These are phyloP conservation scores for Mycena albidolilacea DNA, from an alignment of 768 basidiomycete genomes.

Conservation along the genomic window DNA sequence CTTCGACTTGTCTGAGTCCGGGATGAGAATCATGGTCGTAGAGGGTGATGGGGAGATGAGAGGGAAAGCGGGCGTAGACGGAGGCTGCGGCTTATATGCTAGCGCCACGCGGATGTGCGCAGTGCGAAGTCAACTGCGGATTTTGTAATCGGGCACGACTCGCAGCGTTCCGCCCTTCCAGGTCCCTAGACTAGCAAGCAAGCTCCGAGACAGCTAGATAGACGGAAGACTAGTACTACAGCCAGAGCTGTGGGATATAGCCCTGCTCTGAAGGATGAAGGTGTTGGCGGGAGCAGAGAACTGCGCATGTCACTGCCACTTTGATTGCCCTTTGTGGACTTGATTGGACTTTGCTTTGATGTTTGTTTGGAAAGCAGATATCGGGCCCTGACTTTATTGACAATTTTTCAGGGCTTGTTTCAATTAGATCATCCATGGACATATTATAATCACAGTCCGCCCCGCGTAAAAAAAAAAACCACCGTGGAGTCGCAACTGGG, in stretches of 20 bases:
- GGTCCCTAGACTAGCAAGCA: background rate
- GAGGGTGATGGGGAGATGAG: background rate
- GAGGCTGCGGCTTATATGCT: constrained; percentile 16
- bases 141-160: background rate
- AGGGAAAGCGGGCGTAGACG: background rate
- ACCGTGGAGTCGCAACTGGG: too few relatives aligned
- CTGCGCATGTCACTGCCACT: background rate
- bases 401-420: too few relatives aligned
- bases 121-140: constrained; percentile 19
- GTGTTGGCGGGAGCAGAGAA: background rate
- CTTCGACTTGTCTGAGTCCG: constrained; percentile 22
- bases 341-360: too few relatives aligned
- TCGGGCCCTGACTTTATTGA: too few relatives aligned
- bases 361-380: too few relatives aligned
- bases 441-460: too few relatives aligned
- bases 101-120: constrained; percentile 2
- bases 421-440: too few relatives aligned
- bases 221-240: background rate
- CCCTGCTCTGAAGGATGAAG: background rate
- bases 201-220: background rate
- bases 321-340: background rate
- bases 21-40: constrained; percentile 31
- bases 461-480: too few relatives aligned
- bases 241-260: background rate
- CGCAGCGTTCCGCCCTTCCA: background rate